These are phyloP conservation scores for Calonectria henricotiae DNA, from an alignment of 2,329 filamentous ascomycete genomes.

Conservation along the genomic window DNA sequence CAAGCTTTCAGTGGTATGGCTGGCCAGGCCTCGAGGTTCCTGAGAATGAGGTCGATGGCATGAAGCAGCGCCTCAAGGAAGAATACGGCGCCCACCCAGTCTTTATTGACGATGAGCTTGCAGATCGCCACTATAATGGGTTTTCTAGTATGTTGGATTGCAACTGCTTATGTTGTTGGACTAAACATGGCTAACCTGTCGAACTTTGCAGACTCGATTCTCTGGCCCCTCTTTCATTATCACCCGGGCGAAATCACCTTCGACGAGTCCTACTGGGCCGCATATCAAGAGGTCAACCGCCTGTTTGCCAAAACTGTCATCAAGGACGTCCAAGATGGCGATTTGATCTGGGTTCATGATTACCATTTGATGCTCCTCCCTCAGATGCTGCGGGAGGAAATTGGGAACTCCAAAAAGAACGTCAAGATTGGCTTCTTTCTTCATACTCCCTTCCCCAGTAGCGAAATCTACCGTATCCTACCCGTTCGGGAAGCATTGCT, in stretches of 20 bases:
- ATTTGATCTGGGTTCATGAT: slow-evolving; percentile 98
- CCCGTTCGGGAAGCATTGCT: slow-evolving; percentile 93
- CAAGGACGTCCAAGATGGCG: slow-evolving; percentile 91
- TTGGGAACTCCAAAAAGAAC: slow-evolving; percentile 86
- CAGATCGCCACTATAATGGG: slow-evolving; percentile 97
- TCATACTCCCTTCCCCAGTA: slow-evolving; percentile 96
- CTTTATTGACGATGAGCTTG: slow-evolving; percentile 93
- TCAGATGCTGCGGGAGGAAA: slow-evolving; percentile 93
- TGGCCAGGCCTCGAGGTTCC: slow-evolving; percentile 97
- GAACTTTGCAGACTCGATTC: slow-evolving; percentile 82
- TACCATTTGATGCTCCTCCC: slow-evolving; percentile 98
- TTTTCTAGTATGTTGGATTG: slow-evolving; percentile 84
- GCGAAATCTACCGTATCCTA: slow-evolving; percentile 95
- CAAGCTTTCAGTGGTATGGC: slow-evolving; percentile 98
- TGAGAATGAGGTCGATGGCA: slow-evolving; percentile 81
- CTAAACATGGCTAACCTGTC: slow-evolving; percentile 31
- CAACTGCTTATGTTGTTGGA: too few relatives aligned
- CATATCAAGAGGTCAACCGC: slow-evolving; percentile 93
- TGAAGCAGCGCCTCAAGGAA: slow-evolving; percentile 85
- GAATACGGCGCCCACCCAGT: slow-evolving; percentile 93
- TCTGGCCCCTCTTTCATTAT: slow-evolving; percentile 99
- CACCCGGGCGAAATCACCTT: slow-evolving; percentile 99
- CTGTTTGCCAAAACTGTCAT: slow-evolving; percentile 92
- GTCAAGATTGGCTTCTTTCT: slow-evolving; percentile 99
- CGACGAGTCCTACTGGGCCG: slow-evolving; percentile 94